Percentiles rank a stretch among this genome's conserved stretches.
Evolutionary conservation across 2,329 filamentous ascomycete genomes (phyloP).

Genomic region (Cercospora brassicicola): DNA sequence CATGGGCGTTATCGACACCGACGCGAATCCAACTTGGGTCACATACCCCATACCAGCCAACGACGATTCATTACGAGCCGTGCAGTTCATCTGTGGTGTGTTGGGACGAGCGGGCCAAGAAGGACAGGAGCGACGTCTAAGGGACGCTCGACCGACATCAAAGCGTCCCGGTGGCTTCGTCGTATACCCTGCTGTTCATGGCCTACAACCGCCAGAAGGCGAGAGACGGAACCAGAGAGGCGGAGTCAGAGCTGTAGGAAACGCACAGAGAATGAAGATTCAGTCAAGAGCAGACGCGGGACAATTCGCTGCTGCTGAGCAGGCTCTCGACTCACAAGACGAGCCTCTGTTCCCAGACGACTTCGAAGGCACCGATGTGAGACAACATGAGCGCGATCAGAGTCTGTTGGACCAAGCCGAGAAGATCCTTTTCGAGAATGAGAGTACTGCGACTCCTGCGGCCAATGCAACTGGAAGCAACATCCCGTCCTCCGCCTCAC

Average conservation of each 20-base stretch:
- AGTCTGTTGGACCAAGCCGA: slow-evolving; percentile 19
- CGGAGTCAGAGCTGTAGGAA: background rate
- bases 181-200: slow-evolving; percentile 54
- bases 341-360: slow-evolving; percentile 17
- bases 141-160: slow-evolving; percentile 50
- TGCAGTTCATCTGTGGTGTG: slow-evolving; percentile 79
- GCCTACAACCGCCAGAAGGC: slow-evolving; percentile 30
- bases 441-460: background rate
- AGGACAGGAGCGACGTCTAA: slow-evolving; percentile 68
- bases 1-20: slow-evolving; percentile 91
- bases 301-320: slow-evolving; percentile 1
- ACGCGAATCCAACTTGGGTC: slow-evolving; percentile 87
- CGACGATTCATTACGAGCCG: slow-evolving; percentile 86
- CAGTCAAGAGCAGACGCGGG: background rate
- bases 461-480: background rate
- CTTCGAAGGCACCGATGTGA: slow-evolving; percentile 19
- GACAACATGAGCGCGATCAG: slow-evolving; percentile 23
- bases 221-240: slow-evolving; percentile 4
- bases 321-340: background rate
- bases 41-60: slow-evolving; percentile 97
- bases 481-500: background rate
- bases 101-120: slow-evolving; percentile 80
- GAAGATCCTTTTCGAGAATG: slow-evolving; percentile 6
- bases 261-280: background rate
- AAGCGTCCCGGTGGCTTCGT: slow-evolving; percentile 54